A percentile compares a stretch with the other conserved stretches of the same genome.
Conservation (phyloP, 1,284 basidiomycete species). For the Puccinia coronata region DNA sequence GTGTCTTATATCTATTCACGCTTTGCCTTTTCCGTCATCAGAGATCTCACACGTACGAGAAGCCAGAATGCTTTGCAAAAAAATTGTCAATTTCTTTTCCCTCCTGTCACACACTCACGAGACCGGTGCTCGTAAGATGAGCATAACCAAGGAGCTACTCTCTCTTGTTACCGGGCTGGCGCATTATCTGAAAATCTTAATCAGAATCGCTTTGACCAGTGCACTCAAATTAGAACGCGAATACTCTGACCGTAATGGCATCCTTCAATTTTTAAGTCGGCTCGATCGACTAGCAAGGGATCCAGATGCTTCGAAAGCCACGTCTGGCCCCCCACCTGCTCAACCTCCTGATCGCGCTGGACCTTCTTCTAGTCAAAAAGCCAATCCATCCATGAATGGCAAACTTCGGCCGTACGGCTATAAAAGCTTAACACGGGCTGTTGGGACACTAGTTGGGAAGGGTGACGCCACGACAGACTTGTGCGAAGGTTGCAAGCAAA, state of each 20-base stretch:
- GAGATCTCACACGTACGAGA: slow-evolving; percentile 98
- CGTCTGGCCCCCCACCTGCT: slow-evolving; percentile 30
- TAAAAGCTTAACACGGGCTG: slow-evolving; percentile 71
- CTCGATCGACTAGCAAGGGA: slow-evolving; percentile 87
- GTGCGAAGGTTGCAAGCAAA: slow-evolving; percentile 81
- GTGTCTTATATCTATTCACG: no score
- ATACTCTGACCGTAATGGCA: slow-evolving; percentile 75
- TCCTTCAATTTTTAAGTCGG: slow-evolving; percentile 86
- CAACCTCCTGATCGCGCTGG: background rate
- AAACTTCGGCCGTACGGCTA: slow-evolving; percentile 72
- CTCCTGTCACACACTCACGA: slow-evolving; percentile 94
- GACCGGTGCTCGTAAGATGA: slow-evolving; percentile 81
- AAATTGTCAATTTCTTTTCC: slow-evolving; percentile 98
- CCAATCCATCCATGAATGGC: slow-evolving; percentile 27
- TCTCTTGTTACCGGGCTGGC: slow-evolving; percentile 97
- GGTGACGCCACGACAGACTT: slow-evolving; percentile 67
- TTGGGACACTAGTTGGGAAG: slow-evolving; percentile 56
- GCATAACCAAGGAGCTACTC: slow-evolving; percentile 94
- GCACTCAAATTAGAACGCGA: slow-evolving; percentile 94
- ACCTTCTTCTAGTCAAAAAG: background rate
- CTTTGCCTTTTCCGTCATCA: slow-evolving; percentile 57
- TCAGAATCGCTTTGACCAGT: slow-evolving; percentile 93
- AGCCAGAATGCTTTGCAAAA: slow-evolving; percentile 96
- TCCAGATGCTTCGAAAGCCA: slow-evolving; percentile 58
- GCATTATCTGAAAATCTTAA: slow-evolving; percentile 98